phyloP scores from a whole-genome alignment of 75 land plant species.

The Sequoiadendron giganteum region DNA sequence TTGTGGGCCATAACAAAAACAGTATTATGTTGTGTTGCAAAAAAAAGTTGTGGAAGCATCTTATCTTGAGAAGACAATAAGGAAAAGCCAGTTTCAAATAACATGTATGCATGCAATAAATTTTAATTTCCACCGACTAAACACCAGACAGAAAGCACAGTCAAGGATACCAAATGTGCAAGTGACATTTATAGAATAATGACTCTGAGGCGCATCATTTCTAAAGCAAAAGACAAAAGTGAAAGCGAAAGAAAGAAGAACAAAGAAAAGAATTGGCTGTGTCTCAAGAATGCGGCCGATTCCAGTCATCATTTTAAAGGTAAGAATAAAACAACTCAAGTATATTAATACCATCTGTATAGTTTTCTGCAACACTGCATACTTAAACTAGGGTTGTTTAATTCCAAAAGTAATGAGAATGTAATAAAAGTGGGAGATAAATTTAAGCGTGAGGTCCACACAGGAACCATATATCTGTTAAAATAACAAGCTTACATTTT shows the following conservation, averaged over 20 bases:
- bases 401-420: background rate
- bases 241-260: background rate
- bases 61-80: too few relatives aligned
- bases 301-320: background rate
- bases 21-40: too few relatives aligned
- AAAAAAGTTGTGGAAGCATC: too few relatives aligned
- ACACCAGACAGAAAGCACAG: background rate
- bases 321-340: background rate
- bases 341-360: background rate
- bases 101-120: too few relatives aligned
- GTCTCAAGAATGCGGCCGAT: background rate
- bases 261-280: background rate
- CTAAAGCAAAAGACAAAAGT: background rate
- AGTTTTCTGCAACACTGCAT: background rate
- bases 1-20: too few relatives aligned
- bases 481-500: background rate
- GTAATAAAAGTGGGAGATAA: background rate
- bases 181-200: background rate
- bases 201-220: too few relatives aligned
- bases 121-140: background rate
- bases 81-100: too few relatives aligned
- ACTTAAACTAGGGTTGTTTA: background rate
- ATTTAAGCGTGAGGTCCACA: background rate
- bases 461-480: background rate
- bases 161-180: background rate